Evolutionary conservation across 495 filamentous ascomycete species (phyloP).

Genomic region (Talaromyces thailandensis): DNA sequence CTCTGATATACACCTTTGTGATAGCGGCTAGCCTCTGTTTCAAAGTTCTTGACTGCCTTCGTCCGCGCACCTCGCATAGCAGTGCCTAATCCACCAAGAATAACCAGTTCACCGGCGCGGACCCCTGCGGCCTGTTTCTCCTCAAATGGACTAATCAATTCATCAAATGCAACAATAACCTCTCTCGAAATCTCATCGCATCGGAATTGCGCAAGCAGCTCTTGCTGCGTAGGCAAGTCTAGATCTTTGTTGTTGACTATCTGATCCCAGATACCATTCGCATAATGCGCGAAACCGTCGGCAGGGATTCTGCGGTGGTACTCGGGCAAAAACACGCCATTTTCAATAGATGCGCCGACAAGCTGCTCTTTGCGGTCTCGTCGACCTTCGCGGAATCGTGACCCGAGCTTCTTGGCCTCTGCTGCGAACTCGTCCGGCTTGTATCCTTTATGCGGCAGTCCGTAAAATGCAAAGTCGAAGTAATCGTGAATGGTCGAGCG

Average conservation of each 20-base stretch:
- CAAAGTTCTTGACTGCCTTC: constrained; percentile 73
- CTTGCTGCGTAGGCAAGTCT: constrained; percentile 93
- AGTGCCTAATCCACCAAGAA: constrained; percentile 67
- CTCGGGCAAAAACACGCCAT: constrained; percentile 80
- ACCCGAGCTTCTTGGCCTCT: constrained; percentile 70
- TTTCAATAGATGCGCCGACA: constrained; percentile 60
- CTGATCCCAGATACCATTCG: constrained; percentile 92
- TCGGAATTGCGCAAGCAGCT: constrained; percentile 90
- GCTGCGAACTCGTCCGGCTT: constrained; percentile 85
- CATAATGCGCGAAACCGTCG: constrained; percentile 88
- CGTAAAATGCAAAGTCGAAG: constrained; percentile 96
- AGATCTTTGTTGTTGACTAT: constrained; percentile 98
- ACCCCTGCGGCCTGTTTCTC: constrained; percentile 69
- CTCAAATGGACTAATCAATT: constrained; percentile 72
- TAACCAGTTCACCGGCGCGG: constrained; percentile 57
- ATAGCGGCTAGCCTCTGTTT: constrained; percentile 83
- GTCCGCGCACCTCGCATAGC: constrained; percentile 64
- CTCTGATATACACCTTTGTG: constrained; percentile 88
- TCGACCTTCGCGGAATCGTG: constrained; percentile 74
- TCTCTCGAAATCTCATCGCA: constrained; percentile 93
- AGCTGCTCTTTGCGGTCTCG: constrained; percentile 47
- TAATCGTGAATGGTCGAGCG: constrained; percentile 88
- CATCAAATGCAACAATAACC: constrained; percentile 76
- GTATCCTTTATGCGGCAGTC: constrained; percentile 91
- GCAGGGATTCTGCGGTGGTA: constrained; percentile 95